A percentile compares a stretch with the other conserved stretches of the same genome.
phyloP scores from a whole-genome alignment of 352 stramenopile genomes.

The Plasmopara halstedii region DNA sequence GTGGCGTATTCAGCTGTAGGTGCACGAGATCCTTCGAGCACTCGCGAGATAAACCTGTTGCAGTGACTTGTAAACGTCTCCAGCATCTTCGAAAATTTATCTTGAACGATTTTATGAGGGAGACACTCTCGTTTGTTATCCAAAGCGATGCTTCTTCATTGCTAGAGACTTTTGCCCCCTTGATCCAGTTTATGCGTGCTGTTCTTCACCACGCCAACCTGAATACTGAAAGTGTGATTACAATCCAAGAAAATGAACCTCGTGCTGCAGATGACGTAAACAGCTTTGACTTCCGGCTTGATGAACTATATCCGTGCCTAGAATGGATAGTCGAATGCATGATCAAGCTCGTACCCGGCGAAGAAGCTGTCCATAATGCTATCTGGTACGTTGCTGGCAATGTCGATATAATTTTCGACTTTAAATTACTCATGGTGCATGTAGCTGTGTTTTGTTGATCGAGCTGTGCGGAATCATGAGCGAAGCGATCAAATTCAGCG shows the following conservation, averaged over 20 bases:
- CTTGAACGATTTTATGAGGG: constrained; percentile 41
- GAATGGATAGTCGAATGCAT: constrained; percentile 35
- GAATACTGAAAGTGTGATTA: constrained; percentile 10
- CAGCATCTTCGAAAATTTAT: constrained; percentile 51
- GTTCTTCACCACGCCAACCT: constrained; percentile 62
- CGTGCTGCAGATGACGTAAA: background rate
- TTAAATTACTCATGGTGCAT: constrained; percentile 1
- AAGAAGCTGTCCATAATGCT: constrained; percentile 20
- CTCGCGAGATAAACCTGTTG: constrained; percentile 10
- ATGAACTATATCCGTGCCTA: constrained; percentile 19
- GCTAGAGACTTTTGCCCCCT: constrained; percentile 54
- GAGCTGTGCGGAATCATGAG: constrained; percentile 56
- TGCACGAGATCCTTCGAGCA: constrained; percentile 63
- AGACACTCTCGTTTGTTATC: constrained; percentile 34
- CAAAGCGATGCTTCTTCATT: constrained; percentile 17
- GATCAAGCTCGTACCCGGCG: constrained; percentile 18
- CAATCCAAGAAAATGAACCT: background rate
- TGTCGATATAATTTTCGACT: background rate
- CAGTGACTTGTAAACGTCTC: constrained; percentile 13
- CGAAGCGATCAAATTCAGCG: constrained; percentile 27
- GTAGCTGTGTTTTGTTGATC: constrained; percentile 58
- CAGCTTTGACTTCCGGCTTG: constrained; percentile 21
- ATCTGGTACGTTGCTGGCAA: constrained; percentile 13
- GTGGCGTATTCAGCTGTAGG: constrained; percentile 58
- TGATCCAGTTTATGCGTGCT: constrained; percentile 59